Evolutionary conservation across 805 yeast species (phyloP), one percentile per base, ranked within the genome.

Genomic region (Priceomyces medius): DNA sequence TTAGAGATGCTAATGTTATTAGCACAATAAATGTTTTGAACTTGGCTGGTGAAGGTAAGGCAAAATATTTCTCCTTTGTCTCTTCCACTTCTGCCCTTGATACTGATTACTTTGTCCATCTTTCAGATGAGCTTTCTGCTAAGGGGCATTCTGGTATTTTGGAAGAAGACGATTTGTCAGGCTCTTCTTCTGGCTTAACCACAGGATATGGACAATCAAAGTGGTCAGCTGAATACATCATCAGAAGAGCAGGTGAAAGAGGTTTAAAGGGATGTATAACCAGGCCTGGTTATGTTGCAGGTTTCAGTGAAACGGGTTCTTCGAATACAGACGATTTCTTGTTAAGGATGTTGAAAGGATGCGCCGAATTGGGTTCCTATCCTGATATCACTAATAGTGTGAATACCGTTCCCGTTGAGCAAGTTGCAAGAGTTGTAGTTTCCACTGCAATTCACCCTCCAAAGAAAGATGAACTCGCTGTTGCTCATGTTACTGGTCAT

Each of bases 391-490:
- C 79, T 50, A 93, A 93, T 71, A 79, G 82, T 35, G 95, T 91
- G 28, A 93, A 93, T 65, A 88, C 90, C 85, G 97, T 88, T 17
- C 99, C 99, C 3, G 99, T 93, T 33, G 97, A 95, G 55, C 99
- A 93, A 57, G 99, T 93, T 50, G 98, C 99, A 1, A 77, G 95
- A 35, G 87, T 89, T 18, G 86, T 83, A 19, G 87, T 83, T 38
- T 88, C 98, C 2, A 68, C 93, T 20, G 84, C 96, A 0, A 73
- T 93, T 47, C 79, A 80, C 54, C 91, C 96, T 20, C 86, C 93
- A 18, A 55, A 56, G 29, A 53, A 64, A 17, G 68, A 68, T 12
- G 73, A 68, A 37, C 65, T 81, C 32, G 68, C 82, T 1, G 99
- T 95, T 31, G 89, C 88, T 2, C 99, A 93, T 34, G 97, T 93